Evolutionary conservation across 2,329 filamentous ascomycete genomes (phyloP), one percentile per base, ranked within the genome.

Genomic region (Pyrenochaeta sp.): DNA sequence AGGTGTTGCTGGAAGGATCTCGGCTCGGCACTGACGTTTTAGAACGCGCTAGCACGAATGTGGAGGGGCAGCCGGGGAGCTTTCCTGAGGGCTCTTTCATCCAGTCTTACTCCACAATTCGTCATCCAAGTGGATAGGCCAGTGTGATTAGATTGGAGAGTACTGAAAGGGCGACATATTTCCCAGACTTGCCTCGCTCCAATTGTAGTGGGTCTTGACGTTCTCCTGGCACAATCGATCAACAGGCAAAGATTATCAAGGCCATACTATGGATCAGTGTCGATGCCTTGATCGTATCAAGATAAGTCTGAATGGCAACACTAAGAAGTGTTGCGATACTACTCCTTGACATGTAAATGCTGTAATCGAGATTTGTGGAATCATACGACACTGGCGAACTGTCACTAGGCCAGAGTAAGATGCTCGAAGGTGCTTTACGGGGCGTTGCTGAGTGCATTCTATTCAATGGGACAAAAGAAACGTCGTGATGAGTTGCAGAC

Each of bases 1-100:
- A 57, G 51, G 60, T 37, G 36, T 42, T 56, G 33, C 49, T 51
- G 49, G 57, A 55, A 56, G 58, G 55, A 52, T 58, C 60, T 63
- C 60, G 61, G 65, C 60, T 64, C 51, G 49, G 61, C 61, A 63
- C 61, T 64, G 64, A 69, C 64, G 62, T 69, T 67, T 66, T 60
- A 48, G 53, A 51, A 43, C 20, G 49, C 51, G 58, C 66, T 69
- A 67, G 60, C 52, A 63, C 64, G 51, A 58, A 68, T 65, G 59
- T 54, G 65, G 66, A 51, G 61, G 65, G 57, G 54, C 55, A 54
- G 42, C 17, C 41, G 49, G 36, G 31, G 41, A 46, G 49, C 48
- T 41, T 49, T 44, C 36, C 44, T 43, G 37, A 45, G 54, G 27
- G 40, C 40, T 42, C 27, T n/a, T 5, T 17, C 29, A 21, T 35